Conservation (phyloP, 371 early-diverging fungal species). For the Capillidium rhysosporum region DNA sequence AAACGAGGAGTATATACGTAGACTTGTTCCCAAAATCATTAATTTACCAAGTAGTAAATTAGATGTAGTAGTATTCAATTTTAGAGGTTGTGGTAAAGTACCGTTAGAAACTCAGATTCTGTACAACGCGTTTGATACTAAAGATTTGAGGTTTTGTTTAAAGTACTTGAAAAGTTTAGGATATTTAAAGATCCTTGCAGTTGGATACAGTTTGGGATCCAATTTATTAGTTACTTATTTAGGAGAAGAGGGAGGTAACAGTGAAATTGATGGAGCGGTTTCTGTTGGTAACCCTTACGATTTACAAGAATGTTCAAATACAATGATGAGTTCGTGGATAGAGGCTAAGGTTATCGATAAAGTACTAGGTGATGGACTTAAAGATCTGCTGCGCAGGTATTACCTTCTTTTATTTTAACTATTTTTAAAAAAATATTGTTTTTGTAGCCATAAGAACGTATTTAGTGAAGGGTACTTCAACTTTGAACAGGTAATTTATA, state of each 20-base stretch:
- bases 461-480: background rate
- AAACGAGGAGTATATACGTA: slow-evolving; percentile 3
- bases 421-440: background rate
- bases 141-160: slow-evolving; percentile 46
- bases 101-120: slow-evolving; percentile 51
- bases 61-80: slow-evolving; percentile 68
- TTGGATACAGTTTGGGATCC: slow-evolving; percentile 80
- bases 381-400: background rate
- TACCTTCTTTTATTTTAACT: background rate
- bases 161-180: slow-evolving; percentile 26
- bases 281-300: slow-evolving; percentile 81
- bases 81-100: slow-evolving; percentile 65
- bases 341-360: slow-evolving; percentile 29
- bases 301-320: slow-evolving; percentile 20
- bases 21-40: slow-evolving; percentile 23
- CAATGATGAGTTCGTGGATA: slow-evolving; percentile 20
- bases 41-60: slow-evolving; percentile 12
- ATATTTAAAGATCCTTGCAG: slow-evolving; percentile 40
- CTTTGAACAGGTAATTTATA: background rate
- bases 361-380: background rate
- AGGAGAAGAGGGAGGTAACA: slow-evolving; percentile 62
- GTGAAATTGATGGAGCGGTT: slow-evolving; percentile 49
- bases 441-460: slow-evolving; percentile 13
- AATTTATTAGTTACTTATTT: slow-evolving; percentile 80
- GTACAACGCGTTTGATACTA: slow-evolving; percentile 68